Base-by-base conservation (phyloP, 1,139 yeast species). In the Nakaseomyces glabratus region DNA sequence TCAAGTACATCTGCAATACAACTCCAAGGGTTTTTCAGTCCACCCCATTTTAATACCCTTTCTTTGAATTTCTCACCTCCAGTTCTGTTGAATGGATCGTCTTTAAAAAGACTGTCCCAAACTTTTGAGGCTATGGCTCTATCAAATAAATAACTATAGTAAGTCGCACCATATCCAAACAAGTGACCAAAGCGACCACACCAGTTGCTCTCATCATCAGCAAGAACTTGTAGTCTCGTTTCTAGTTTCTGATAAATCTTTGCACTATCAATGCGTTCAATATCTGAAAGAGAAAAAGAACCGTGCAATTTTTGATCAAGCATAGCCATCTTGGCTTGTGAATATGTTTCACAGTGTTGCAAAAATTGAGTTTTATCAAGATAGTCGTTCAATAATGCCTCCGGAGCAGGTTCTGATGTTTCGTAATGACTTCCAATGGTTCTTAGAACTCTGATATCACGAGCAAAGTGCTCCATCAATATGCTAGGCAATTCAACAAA, bases 401-500 rank as follows among this genome's bases (percentile, higher is more conserved):
- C 45, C 1, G 85, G 75, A 26, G 86, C 62, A 1, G 73, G 69
- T 44, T 73, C 76, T 23, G 76, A 79, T 0, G 94, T 81, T 37
- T 47, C 61, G 57, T 80, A 73, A 57, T 88, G 95, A 31, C 69
- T 65, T 0, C 94, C 94, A 45, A 84, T 82, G 23, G 72, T 63
- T 31, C 73, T 64, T 34, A 90, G 61, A 0, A 93, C 95, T 24
- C 88, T 62, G 4, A 80, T 76, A 50, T 85, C 93, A 34, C 76
- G 73, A 19, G 95, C 90, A 60, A 90, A 90, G 47, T 77, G 79
- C 54, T 90, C 99, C 95, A 88, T 90, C 35, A 90, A 60, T 12
- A 90, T 93, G 10, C 96, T 85, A 1, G 99, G 99, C 31, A 90
- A 63, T 57, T 90, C 98, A 20, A 93, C 98, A 62, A 90, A 90